Base-by-base conservation (phyloP, 2,329 filamentous ascomycete species). In the Colletotrichum melonis region DNA sequence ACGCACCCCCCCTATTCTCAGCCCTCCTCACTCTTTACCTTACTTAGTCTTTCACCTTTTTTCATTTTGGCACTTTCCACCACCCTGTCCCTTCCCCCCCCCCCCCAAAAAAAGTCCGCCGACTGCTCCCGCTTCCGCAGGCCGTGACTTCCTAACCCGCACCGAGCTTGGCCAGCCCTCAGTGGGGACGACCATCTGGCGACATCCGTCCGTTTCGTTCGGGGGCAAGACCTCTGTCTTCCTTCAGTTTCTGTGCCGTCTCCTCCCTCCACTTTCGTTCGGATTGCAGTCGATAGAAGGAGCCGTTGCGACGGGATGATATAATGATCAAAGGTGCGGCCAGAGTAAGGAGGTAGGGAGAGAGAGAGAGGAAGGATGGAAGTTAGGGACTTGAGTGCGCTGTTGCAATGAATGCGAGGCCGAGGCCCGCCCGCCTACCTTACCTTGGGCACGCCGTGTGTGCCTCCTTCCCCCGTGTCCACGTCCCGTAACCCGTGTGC, bases 41-140 rank as follows among this genome's bases (percentile, higher is more conserved):
- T 9, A n/a, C 26, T 26, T 9, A n/a, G 8, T 22, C 42, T 49
- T 49, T 49, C 42, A 46, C 42, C 16, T 12, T 42, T 38, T 42
- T 42, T 42, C 35, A 42, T 16, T 42, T 19, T 49, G 8, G 42
- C 42, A 22, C 16, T 49, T 49, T n/a, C 42, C 42, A n/a, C 42
- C 19, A 22, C 42, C 16, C 19, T 49, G 12, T 42, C 59, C 59
- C 38, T 54, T 54, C 59, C 38, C 42, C 19, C 52, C 65, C 38
- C 59, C 38, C 42, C 19, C 52, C 65, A 28, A 60, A 59, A 72
- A 72, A 72, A 35, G 32, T 58, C 65, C 63, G 63, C 63, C 52
- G 63, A 65, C 35, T 65, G 63, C 56, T 59, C n/a, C 56, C 64
- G 64, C 26, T 19, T 54, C 64, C 38, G 35, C 54, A 26, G 22